Evolutionary conservation across 768 basidiomycete species (phyloP).

Genomic region (Termitomyces sp.): DNA sequence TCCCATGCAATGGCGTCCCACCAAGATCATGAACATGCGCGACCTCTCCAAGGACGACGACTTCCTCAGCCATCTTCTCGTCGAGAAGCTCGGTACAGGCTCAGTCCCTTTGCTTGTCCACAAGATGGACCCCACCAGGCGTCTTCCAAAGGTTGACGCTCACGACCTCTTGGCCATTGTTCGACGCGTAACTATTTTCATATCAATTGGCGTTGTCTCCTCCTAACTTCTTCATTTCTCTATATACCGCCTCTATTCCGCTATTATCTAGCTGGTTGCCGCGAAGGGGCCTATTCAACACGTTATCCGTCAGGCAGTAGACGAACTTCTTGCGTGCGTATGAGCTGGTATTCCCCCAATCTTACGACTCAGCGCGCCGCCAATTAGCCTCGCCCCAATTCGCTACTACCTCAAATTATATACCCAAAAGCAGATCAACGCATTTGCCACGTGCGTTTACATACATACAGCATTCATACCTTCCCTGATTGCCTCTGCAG

Average conservation of each 20-base stretch:
- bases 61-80: conserved; percentile 83
- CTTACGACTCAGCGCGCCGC: conserved; percentile 15
- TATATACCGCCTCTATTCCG: conserved; percentile 14
- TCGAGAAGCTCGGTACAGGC: conserved; percentile 84
- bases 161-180: conserved; percentile 66
- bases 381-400: conserved; percentile 61
- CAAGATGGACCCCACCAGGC: conserved; percentile 80
- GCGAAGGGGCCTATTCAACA: conserved; percentile 50
- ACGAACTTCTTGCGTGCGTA: conserved; percentile 66
- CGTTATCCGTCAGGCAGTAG: conserved; percentile 67
- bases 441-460: conserved; percentile 81
- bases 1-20: conserved; percentile 63
- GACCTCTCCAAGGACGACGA: conserved; percentile 90
- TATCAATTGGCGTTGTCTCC: conserved; percentile 18
- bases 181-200: conserved; percentile 58
- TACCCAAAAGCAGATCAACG: conserved; percentile 83
- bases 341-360: conserved; percentile 17
- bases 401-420: conserved; percentile 73
- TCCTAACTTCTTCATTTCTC: conserved; percentile 16
- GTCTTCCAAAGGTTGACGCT: conserved; percentile 71
- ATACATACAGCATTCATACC: conserved; percentile 17
- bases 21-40: conserved; percentile 87
- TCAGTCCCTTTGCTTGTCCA: conserved; percentile 78
- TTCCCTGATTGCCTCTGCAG: conserved; percentile 34
- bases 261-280: conserved; percentile 47